A percentile compares a stretch with the other conserved stretches of the same genome.
These are phyloP conservation scores for Musa acuminata DNA, from an alignment of 176 grass and related monocot genomes.

Conservation along the genomic window DNA sequence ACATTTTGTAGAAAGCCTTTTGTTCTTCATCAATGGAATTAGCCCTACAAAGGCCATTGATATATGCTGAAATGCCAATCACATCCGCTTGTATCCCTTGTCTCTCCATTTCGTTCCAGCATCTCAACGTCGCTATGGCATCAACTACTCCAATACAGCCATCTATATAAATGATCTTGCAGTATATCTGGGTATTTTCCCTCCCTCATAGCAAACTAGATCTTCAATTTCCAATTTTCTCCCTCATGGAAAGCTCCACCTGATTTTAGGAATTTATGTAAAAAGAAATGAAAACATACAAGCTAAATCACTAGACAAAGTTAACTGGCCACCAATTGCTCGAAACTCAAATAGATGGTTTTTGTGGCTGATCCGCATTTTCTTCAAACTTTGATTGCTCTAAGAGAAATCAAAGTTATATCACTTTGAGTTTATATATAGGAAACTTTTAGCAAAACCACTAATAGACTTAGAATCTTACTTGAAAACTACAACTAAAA, in stretches of 20 bases:
- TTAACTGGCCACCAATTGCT: slow-evolving; percentile 84
- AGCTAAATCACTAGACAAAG: slow-evolving; percentile 7
- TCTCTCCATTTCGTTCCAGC: slow-evolving; percentile 58
- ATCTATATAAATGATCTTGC: slow-evolving; percentile 90
- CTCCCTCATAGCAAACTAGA: slow-evolving; percentile 47
- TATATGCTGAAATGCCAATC: slow-evolving; percentile 71
- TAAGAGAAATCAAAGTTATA: slow-evolving; percentile 22
- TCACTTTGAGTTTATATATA: slow-evolving; percentile 19
- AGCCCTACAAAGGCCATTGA: slow-evolving; percentile 62
- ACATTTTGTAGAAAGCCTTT: slow-evolving; percentile 61
- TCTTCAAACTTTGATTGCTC: slow-evolving; percentile 65
- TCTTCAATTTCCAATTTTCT: slow-evolving; percentile 87
- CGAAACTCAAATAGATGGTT: slow-evolving; percentile 75
- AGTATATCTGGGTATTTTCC: slow-evolving; percentile 53
- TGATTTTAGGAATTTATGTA: slow-evolving; percentile 29
- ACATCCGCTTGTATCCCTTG: slow-evolving; percentile 51
- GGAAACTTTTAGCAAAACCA: slow-evolving; percentile 4
- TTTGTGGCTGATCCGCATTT: slow-evolving; percentile 64
- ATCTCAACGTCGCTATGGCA: slow-evolving; percentile 36
- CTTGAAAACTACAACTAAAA: slow-evolving; percentile 88
- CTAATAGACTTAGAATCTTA: slow-evolving; percentile 23
- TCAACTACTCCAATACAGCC: slow-evolving; percentile 59
- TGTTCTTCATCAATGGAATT: slow-evolving; percentile 48
- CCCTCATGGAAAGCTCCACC: slow-evolving; percentile 85
- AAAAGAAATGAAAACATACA: not conserved